Conservation (phyloP, 805 yeast genomes). For the Candida gorgasii region DNA sequence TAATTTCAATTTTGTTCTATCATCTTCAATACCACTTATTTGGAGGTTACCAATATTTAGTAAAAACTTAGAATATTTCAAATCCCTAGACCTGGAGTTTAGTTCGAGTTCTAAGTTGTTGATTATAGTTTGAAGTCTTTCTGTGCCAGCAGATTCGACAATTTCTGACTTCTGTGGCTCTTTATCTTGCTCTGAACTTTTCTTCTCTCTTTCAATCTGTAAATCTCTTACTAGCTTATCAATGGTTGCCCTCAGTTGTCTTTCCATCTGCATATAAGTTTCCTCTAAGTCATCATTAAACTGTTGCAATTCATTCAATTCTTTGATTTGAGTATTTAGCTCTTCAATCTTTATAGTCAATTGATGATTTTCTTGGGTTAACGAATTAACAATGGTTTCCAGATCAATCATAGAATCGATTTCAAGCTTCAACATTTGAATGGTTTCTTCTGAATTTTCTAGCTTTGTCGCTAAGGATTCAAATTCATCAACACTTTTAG, state of each 20-base stretch:
- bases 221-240: slow-evolving; percentile 20
- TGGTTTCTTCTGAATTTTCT: slow-evolving; percentile 24
- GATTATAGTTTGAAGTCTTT: slow-evolving; percentile 1
- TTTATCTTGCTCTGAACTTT: background rate
- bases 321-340: slow-evolving; percentile 41
- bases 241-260: slow-evolving; percentile 43
- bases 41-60: slow-evolving; percentile 4
- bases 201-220: background rate
- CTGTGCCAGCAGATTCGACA: background rate
- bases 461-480: slow-evolving; percentile 32
- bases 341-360: slow-evolving; percentile 31
- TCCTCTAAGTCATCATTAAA: slow-evolving; percentile 53
- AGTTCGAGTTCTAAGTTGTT: slow-evolving; percentile 6
- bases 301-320: slow-evolving; percentile 50
- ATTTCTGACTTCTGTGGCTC: background rate
- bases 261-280: slow-evolving; percentile 43
- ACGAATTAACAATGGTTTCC: slow-evolving; percentile 35
- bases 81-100: slow-evolving; percentile 11
- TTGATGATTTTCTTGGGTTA: slow-evolving; percentile 36
- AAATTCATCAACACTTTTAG: slow-evolving; percentile 23
- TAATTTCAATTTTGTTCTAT: background rate
- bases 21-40: slow-evolving; percentile 1
- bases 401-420: slow-evolving; percentile 36
- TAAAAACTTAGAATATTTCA: slow-evolving; percentile 6
- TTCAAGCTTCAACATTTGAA: slow-evolving; percentile 29